Base-by-base conservation (phyloP, 345 rosid species). In the Mangifera indica region DNA sequence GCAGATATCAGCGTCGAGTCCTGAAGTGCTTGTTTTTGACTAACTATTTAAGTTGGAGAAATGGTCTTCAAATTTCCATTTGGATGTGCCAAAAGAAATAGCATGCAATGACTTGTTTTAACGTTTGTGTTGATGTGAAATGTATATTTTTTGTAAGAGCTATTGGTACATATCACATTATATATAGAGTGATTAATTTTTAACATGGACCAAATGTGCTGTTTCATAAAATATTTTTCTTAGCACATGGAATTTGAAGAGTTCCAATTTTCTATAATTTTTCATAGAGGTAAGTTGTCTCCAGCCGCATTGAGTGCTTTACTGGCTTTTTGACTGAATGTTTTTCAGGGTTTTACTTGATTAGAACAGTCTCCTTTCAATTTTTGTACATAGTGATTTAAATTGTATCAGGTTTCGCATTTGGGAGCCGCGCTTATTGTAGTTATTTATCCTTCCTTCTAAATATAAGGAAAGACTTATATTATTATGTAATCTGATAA, bases 1-100 rank as follows among this genome's bases (percentile, higher is more conserved):
- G 70, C 75, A 17, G 76, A 81, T 67, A 75, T 84, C 18, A 44
- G 72, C 5, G 84, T 84, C 40, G 76, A 86, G 45, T 84, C 80
- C 53, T 88, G 78, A 86, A 72, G 69, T 64, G 70, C 58, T 71
- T 67, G 67, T 67, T 65, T 52, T 29, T 81, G 67, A 25, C 78
- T 60, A 79, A 81, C 83, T 60, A 29, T 3, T 66, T 40, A 40
- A 25, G 67, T 37, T 72, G 60, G 65, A 60, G 74, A 81, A 76
- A 60, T 60, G 58, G 59, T 66, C 76, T 77, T 25, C 60, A 72
- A 65, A 66, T 74, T 72, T 66, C 75, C 48, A 53, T 69, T 60
- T 71, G 72, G 73, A 69, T 75, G 74, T 75, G 60, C 72, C 17
- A 52, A 74, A 74, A 73, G 74, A 75, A 69, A 75, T 75, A 75